Evolutionary conservation across 176 grass and related monocot species (phyloP), one percentile per base, ranked within the genome.

Genomic region (Urochloa ruziziensis): DNA sequence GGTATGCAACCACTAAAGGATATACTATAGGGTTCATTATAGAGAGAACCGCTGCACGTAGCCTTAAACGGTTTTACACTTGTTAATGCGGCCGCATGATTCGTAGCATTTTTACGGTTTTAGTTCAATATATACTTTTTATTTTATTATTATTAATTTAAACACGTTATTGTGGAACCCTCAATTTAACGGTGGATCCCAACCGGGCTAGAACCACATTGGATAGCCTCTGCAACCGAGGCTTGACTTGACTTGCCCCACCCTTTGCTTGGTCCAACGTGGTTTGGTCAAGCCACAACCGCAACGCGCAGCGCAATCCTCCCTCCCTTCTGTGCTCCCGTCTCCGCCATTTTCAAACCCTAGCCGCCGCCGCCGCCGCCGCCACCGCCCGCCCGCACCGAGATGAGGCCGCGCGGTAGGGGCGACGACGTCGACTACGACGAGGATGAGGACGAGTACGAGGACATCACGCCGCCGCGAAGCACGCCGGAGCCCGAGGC

Each of bases 321-420:
- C 10, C 43, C 58, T 1, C 2, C 13, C 19, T 30, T 34, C 7
- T 13, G 13, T 13, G 13, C 18, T 3, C 37, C 24, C 24, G 43
- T 48, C 69, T 72, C 25, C 25, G 16, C 43, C 69, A 18, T 49
- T 28, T 10, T 4, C n/a, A 24, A 90, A 90, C 79, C 88, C 88
- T 90, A 83, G 73, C 30, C 14, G 43, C 30, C 63, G 32, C 18
- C 75, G 51, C 30, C 85, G 59, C 75, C 25, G 33, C 84, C 35
- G 65, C 65, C 35, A 36, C 36, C 9, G 0, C 23, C 16, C 66
- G 36, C 40, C 3, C 44, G 49, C 24, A 13, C 24, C 68, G 64
- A 82, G 89, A 91, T 91, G 89, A 73, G 89, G 71, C 89, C 89
- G 23, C 89, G 89, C 24, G 65, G 78, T 37, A 78, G 86, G 23